Base-by-base conservation (phyloP, 768 basidiomycete genomes). In the Phanerochaete carnosa region DNA sequence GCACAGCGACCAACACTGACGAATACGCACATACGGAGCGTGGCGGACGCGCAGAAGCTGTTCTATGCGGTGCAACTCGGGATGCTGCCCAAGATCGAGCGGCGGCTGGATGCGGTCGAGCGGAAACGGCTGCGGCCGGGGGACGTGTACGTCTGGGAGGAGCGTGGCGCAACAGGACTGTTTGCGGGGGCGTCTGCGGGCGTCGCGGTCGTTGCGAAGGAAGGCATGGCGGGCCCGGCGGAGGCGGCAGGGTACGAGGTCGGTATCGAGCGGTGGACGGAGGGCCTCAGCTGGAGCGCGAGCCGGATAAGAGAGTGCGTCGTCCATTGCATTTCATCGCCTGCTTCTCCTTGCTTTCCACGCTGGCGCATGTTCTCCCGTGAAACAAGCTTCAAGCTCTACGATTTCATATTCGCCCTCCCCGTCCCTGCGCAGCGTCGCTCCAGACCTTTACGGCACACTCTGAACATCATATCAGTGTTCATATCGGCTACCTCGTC, bases 181-280 rank as follows among this genome's bases (percentile, higher is more conserved):
- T 83, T 56, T 6, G 59, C 54, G 45, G 32, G 55, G 30, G 60
- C 45, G n/a, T 3, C 45, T 2, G 43, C 11, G n/a, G 59, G 26
- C 23, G 39, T 12, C 19, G 12, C 28, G 4, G 56, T 39, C 28
- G 25, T 22, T 16, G 35, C 26, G 58, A 32, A 59, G 37, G 50
- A 50, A 26, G 46, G 26, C 22, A 39, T 32, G 53, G 60, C n/a
- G 33, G 49, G 26, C 35, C 6, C 16, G n/a, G 30, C 30, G 16
- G 49, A 47, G 33, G 35, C 47, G 58, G 39, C 53, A 16, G 52
- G 46, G 26, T 62, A 62, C 49, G 55, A 62, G 15, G 79, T 90
- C 32, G 88, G 89, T 30, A 93, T 93, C 69, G 92, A 93, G 69
- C 82, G 91, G 29, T 93, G 91, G 73, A 93, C 91, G 3, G 91